Percentiles rank a stretch among this genome's conserved stretches.
These are phyloP conservation scores for Epicoccum sorghinum DNA, from an alignment of 2,329 filamentous ascomycete genomes.

Conservation along the genomic window DNA sequence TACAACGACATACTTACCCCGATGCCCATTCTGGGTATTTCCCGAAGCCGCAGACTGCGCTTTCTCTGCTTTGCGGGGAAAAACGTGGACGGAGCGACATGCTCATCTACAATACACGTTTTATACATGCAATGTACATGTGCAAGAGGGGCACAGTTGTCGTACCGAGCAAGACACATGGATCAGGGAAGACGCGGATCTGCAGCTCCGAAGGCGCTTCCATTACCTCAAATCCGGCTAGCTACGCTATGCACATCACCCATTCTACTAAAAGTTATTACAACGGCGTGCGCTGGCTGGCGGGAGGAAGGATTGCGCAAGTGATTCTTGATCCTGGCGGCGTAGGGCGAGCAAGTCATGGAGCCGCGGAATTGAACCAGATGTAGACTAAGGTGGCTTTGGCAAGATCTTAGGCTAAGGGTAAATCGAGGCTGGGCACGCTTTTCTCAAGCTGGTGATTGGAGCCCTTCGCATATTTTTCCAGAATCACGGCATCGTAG, in stretches of 20 bases:
- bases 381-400: conserved; percentile 4
- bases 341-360: conserved; percentile 9
- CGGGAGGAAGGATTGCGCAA: conserved; percentile 17
- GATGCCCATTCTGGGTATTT: conserved; percentile 13
- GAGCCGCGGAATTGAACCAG: conserved; percentile 9
- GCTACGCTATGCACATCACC: not conserved
- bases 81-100: conserved; percentile 4
- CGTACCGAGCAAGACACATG: not conserved
- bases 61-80: conserved; percentile 14
- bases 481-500: conserved; percentile 5
- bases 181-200: conserved; percentile 8
- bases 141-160: conserved; percentile 5
- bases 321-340: conserved; percentile 8
- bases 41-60: conserved; percentile 8
- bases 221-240: not conserved
- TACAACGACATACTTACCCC: conserved; percentile 9
- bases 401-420: conserved; percentile 17
- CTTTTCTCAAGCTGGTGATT: not conserved
- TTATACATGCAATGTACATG: conserved; percentile 5
- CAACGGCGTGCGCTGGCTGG: conserved; percentile 13
- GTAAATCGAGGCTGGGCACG: conserved; percentile 15
- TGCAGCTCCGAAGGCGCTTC: not conserved
- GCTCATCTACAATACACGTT: conserved; percentile 4
- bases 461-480: conserved; percentile 1
- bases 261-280: conserved; percentile 3